Percentiles rank a stretch among this genome's conserved stretches.
Evolutionary conservation across 2,329 filamentous ascomycete genomes (phyloP).

Genomic region (Cladosporium sp.): DNA sequence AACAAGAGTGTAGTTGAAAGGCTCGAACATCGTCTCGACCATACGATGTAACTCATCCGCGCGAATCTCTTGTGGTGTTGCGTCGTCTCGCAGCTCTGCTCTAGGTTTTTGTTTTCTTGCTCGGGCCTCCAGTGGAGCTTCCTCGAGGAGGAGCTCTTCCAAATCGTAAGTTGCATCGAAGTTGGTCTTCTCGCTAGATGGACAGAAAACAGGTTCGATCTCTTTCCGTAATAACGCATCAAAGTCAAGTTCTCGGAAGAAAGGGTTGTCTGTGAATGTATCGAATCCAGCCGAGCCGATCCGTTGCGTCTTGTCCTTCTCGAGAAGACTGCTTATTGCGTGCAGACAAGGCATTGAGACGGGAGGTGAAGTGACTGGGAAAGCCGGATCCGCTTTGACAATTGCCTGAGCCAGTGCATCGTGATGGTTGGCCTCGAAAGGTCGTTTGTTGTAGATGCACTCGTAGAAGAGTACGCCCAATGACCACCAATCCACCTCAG

Average conservation of each 20-base stretch:
- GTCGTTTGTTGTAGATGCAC: constrained; percentile 98
- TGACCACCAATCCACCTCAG: constrained; percentile 97
- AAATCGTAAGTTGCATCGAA: constrained; percentile 98
- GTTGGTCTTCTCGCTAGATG: constrained; percentile 96
- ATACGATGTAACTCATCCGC: constrained; percentile 91
- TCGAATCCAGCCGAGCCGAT: constrained; percentile 81
- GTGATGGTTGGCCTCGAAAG: constrained; percentile 87
- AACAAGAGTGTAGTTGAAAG: constrained; percentile 88
- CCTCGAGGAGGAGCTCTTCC: constrained; percentile 87
- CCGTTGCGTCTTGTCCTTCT: constrained; percentile 72
- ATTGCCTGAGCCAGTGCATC: constrained; percentile 76
- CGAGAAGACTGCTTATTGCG: constrained; percentile 78
- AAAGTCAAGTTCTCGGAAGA: constrained; percentile 85
- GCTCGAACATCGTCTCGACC: constrained; percentile 87
- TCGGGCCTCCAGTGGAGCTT: constrained; percentile 88
- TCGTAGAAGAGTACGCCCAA: constrained; percentile 97
- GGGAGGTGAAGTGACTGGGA: constrained; percentile 85
- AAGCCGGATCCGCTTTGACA: constrained; percentile 75
- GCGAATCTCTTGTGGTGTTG: constrained; percentile 88
- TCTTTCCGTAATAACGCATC: constrained; percentile 77
- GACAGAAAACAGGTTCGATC: constrained; percentile 85
- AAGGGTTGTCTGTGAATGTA: constrained; percentile 80
- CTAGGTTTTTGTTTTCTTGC: constrained; percentile 90
- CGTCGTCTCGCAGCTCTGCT: constrained; percentile 87
- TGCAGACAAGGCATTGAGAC: constrained; percentile 86